Conservation (phyloP, 2,329 filamentous ascomycete genomes). For the Fusarium sp. region DNA sequence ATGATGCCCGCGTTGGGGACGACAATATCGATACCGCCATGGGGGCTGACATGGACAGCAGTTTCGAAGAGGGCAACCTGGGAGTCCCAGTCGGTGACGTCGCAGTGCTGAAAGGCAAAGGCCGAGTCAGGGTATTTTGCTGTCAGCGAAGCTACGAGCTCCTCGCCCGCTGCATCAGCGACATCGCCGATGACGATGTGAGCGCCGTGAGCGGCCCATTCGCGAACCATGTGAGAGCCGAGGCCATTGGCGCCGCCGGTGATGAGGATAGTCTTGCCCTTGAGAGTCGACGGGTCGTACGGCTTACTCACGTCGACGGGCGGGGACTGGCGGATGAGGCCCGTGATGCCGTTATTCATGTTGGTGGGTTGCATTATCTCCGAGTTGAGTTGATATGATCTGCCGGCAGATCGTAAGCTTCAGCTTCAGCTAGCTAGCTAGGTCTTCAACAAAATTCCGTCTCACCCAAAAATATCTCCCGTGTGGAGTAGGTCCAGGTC, state of each 20-base stretch:
- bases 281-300: slow-evolving; percentile 59
- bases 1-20: slow-evolving; percentile 75
- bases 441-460: slow-evolving; percentile 7
- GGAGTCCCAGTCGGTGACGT: slow-evolving; percentile 73
- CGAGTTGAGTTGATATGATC: not conserved
- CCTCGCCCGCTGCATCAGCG: slow-evolving; percentile 63
- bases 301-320: slow-evolving; percentile 59
- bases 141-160: slow-evolving; percentile 64
- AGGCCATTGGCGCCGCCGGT: slow-evolving; percentile 73
- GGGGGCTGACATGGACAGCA: slow-evolving; percentile 63
- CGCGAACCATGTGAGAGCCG: slow-evolving; percentile 64
- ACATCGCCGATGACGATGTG: slow-evolving; percentile 73
- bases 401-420: slow-evolving; percentile 9
- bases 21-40: slow-evolving; percentile 69
- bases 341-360: slow-evolving; percentile 38
- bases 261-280: slow-evolving; percentile 68
- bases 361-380: slow-evolving; percentile 18
- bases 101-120: slow-evolving; percentile 68
- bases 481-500: slow-evolving; percentile 26
- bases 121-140: slow-evolving; percentile 52
- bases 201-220: slow-evolving; percentile 67
- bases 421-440: slow-evolving; percentile 18
- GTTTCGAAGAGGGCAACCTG: slow-evolving; percentile 72
- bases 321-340: slow-evolving; percentile 50
- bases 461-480: slow-evolving; percentile 17